Percentiles rank a stretch among this genome's conserved stretches.
These are phyloP conservation scores for Blechomonas ayalai DNA, from an alignment of 208 protist genomes.

Conservation along the genomic window DNA sequence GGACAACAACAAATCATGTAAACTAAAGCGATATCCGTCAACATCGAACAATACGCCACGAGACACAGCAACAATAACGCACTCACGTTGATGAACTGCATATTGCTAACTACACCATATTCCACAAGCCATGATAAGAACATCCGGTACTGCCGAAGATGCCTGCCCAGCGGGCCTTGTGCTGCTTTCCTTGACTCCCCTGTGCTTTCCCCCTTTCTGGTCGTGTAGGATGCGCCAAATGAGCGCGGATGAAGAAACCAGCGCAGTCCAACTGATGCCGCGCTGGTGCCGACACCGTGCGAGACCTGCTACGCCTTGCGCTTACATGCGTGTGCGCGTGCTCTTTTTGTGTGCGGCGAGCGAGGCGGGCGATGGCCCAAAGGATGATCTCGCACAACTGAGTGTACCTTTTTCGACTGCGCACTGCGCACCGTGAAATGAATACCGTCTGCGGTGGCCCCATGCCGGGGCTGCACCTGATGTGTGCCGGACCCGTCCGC, in stretches of 20 bases:
- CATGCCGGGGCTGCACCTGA: slow-evolving; percentile 6
- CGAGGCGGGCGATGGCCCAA: background rate
- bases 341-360: background rate
- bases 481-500: too few species aligned
- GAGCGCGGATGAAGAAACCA: slow-evolving; percentile 28
- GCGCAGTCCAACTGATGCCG: slow-evolving; percentile 18
- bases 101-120: too few species aligned
- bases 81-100: too few species aligned
- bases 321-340: background rate
- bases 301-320: slow-evolving; percentile 7
- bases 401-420: slow-evolving; percentile 22
- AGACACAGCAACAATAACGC: too few species aligned
- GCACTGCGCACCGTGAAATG: slow-evolving; percentile 12
- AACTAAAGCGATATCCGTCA: too few species aligned
- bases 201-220: background rate
- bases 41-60: too few species aligned
- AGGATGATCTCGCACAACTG: slow-evolving; percentile 12
- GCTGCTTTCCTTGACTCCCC: background rate
- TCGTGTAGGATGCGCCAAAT: slow-evolving; percentile 3
- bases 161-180: background rate
- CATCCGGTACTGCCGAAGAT: too few species aligned
- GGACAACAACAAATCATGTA: too few species aligned
- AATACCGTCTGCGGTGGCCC: slow-evolving; percentile 1
- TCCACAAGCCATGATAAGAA: too few species aligned
- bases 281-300: slow-evolving; percentile 32